A percentile compares a stretch with the other conserved stretches of the same genome.
These are phyloP conservation scores for Yarrowia divulgata DNA, from an alignment of 805 yeast species.

Conservation along the genomic window DNA sequence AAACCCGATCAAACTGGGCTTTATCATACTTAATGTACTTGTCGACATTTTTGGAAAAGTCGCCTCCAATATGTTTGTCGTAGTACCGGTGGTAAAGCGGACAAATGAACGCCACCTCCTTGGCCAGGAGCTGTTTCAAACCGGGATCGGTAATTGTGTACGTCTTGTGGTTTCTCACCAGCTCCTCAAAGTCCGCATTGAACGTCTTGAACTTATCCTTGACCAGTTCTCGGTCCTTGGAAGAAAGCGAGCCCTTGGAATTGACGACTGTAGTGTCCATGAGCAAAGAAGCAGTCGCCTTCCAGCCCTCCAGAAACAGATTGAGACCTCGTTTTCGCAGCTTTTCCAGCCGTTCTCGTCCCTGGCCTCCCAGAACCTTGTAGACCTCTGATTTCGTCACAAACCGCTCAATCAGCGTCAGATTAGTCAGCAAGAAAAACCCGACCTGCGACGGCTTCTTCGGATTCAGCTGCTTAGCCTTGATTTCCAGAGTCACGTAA, in stretches of 20 bases:
- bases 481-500: conserved; percentile 67
- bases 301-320: conserved; percentile 77
- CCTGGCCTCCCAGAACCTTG: conserved; percentile 63
- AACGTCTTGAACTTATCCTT: conserved; percentile 86
- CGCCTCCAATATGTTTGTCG: conserved; percentile 74
- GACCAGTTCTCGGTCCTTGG: conserved; percentile 79
- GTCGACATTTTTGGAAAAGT: conserved; percentile 70
- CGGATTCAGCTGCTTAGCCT: conserved; percentile 54
- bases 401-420: conserved; percentile 76
- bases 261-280: conserved; percentile 80
- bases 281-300: conserved; percentile 72
- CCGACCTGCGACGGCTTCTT: conserved; percentile 59
- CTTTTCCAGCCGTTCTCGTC: conserved; percentile 68
- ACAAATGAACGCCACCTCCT: conserved; percentile 75
- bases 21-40: conserved; percentile 72
- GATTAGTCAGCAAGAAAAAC: conserved; percentile 70
- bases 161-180: conserved; percentile 68
- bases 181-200: conserved; percentile 81
- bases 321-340: conserved; percentile 77
- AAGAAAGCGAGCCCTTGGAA: conserved; percentile 57
- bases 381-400: conserved; percentile 56
- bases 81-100: conserved; percentile 88
- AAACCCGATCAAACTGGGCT: conserved; percentile 52
- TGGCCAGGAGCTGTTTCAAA: conserved; percentile 66
- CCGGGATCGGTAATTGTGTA: conserved; percentile 71